Base-by-base conservation (phyloP, 352 stramenopile species). In the Phytophthora fragariaefolia region DNA sequence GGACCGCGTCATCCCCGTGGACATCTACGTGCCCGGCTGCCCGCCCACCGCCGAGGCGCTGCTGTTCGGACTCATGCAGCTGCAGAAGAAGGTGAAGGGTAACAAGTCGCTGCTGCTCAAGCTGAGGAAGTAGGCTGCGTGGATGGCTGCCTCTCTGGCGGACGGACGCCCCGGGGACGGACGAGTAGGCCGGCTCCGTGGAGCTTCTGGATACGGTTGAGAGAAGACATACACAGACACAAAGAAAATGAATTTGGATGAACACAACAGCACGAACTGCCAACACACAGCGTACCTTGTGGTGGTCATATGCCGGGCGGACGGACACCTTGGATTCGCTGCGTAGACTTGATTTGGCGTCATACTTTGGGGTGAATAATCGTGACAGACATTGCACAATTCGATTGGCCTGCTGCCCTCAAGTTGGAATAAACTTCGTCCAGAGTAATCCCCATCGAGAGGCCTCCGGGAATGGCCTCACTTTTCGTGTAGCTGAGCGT, bases 11-110 rank as follows among this genome's bases (percentile, higher is more conserved):
- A 82, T 99, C 38, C 98, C 98, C 17, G 97, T 99, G 15, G 98
- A 99, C 79, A 99, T 99, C 72, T 99, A 99, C 76, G 97, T 99
- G n/a, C 98, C 98, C 1, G 98, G 98, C 9, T 99, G 98, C 71
- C 98, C 98, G 52, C 98, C 98, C 3, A 99, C 98, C 12, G 96
- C 97, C 2, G 98, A 99, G 75, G 98, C 96, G 20, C 79, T 99
- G 46, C 80, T 99, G 34, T 99, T 99, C 76, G 98, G 97, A 7
- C 69, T 99, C 52, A 85, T 99, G 62, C 97, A 99, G 82, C 84
- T 99, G 50, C 97, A 99, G 85, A 99, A 99, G 90, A 99, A 99
- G 85, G 89, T 99, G 63, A 99, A 99, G 81, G 91, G 85, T 62
- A 99, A 99, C 87, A 98, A 98, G 81, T 93, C 84, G 57, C 80